These are phyloP conservation scores for Rhizopogon rudus DNA, from an alignment of 768 basidiomycete species.

Conservation along the genomic window DNA sequence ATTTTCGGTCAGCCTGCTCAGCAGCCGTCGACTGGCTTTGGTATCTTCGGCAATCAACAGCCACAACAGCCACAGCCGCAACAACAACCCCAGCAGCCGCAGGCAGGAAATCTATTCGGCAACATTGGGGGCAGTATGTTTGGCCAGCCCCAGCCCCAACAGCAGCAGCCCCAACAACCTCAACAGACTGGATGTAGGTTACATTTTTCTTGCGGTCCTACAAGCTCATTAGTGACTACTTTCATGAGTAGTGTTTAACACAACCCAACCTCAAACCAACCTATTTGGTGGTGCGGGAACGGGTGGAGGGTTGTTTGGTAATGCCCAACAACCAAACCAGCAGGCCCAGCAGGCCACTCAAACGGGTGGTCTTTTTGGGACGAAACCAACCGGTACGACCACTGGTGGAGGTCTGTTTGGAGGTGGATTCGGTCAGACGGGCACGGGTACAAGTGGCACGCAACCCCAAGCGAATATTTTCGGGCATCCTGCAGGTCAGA, in stretches of 20 bases:
- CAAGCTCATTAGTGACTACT: background rate
- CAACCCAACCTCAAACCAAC: conserved; percentile 22
- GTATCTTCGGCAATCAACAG: conserved; percentile 23
- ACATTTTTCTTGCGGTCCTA: conserved; percentile 20
- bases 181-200: conserved; percentile 36
- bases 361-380: conserved; percentile 21
- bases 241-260: conserved; percentile 14
- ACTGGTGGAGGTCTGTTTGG: conserved; percentile 41
- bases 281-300: background rate
- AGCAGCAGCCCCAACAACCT: conserved; percentile 32
- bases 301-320: conserved; percentile 35
- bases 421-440: conserved; percentile 40
- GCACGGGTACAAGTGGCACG: conserved; percentile 22
- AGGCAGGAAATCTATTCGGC: conserved; percentile 24
- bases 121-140: conserved; percentile 21
- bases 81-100: conserved; percentile 9
- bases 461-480: conserved; percentile 39
- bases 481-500: conserved; percentile 47
- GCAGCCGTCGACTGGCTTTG: conserved; percentile 30
- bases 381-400: conserved; percentile 26
- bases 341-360: conserved; percentile 33
- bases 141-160: conserved; percentile 29
- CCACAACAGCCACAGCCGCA: conserved; percentile 20
- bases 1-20: conserved; percentile 47
- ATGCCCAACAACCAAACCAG: conserved; percentile 27